Evolutionary conservation across 139 green algal genomes (phyloP).

Genomic region (Zygnema circumcarinatum): DNA sequence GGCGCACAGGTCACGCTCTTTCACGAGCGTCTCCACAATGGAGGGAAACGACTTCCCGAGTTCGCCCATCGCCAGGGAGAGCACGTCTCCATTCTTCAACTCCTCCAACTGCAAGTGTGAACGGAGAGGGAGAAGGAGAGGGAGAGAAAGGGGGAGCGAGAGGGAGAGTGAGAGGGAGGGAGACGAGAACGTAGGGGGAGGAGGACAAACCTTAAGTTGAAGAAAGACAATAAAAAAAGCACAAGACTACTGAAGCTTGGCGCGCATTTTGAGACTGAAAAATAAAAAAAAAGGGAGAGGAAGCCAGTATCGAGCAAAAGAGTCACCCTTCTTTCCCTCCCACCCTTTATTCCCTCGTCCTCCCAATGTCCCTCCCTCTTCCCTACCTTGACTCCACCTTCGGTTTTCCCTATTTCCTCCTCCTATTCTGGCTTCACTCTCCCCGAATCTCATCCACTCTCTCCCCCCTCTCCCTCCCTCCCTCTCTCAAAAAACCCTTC

Average conservation of each 20-base stretch:
- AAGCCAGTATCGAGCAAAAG: too few relatives aligned
- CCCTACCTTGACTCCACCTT: not conserved
- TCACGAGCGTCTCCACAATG: conserved; percentile 42
- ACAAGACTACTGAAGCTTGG: too few relatives aligned
- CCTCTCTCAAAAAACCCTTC: too few relatives aligned
- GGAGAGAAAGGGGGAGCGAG: too few relatives aligned
- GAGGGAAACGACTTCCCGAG: conserved; percentile 40
- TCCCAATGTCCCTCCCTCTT: not conserved
- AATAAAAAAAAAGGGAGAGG: too few relatives aligned
- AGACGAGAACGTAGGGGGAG: not conserved
- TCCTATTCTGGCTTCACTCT: too few relatives aligned
- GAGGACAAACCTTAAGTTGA: not conserved
- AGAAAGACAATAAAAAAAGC: not conserved
- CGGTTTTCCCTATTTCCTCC: not conserved
- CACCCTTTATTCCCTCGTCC: not conserved
- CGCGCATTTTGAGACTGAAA: too few relatives aligned
- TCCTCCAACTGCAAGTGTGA: conserved; percentile 55
- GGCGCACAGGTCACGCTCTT: conserved; percentile 45
- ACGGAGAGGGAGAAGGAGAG: not conserved
- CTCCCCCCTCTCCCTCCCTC: not conserved
- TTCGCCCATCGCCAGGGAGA: conserved; percentile 45
- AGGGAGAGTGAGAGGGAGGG: not conserved
- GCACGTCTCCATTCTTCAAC: conserved; percentile 54
- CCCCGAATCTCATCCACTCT: too few relatives aligned
- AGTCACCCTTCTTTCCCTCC: too few relatives aligned